Base-by-base conservation (phyloP, 2,329 filamentous ascomycete genomes). In the Aureobasidium sp. region DNA sequence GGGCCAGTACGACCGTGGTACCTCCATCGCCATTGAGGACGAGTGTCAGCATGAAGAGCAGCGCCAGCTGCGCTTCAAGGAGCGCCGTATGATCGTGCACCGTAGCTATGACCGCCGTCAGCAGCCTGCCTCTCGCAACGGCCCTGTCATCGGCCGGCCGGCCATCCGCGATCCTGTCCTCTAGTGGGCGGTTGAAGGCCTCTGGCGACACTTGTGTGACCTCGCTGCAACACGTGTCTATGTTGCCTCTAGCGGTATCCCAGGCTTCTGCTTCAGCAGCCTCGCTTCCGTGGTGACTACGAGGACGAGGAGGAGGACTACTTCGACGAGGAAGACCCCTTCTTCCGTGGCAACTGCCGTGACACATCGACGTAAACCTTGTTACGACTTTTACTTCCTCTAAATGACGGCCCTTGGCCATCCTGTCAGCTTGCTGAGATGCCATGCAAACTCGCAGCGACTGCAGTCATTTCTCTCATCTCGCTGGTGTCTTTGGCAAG, bases 1-100 rank as follows among this genome's bases (percentile, higher is more conserved):
- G 57, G 92, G 89, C 25, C 87, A 90, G 69, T 96, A 85, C 68
- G 91, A 96, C 68, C 87, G 90, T 64, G 91, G 91, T 29, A 94
- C 89, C 31, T 83, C 75, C 42, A 71, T 73, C 48, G 73, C 75
- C 52, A 48, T 66, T 25, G 63, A 65, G 3, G 71, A 74, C 36
- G 73, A 74, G 47, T 51, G 36, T 12, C 34, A 44, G 47, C 25
- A 22, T 7, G 45, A 52, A 27, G 36, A 61, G 12, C 55, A 58
- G 42, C 55, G 55, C 8, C 42, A 34, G 29, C n/a, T 58, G 8
- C 41, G 31, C 15, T 47, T 20, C 55, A 34, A 45, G 3, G 41
- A 47, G 29, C 57, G 47, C 17, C 45, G 47, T 9, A 4, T 15
- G 12, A 20, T 48, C 15, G 44, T 34, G 8, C 31, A 29, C 44